These are phyloP conservation scores for Phanerodontia chrysosporium DNA, from an alignment of 768 basidiomycete genomes.

Conservation along the genomic window DNA sequence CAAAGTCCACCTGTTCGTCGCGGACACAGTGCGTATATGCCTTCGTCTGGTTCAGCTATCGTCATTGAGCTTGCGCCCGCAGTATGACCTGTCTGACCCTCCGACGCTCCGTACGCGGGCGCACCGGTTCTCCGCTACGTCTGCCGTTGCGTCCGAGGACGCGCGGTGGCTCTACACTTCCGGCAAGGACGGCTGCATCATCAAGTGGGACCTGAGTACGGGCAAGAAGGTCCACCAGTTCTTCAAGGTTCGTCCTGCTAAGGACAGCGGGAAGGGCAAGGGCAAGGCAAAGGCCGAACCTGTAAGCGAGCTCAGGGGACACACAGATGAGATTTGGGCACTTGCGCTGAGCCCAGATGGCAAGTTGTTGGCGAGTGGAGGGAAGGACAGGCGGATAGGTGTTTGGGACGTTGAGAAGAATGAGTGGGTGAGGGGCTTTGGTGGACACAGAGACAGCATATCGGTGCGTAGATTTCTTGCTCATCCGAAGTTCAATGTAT, in stretches of 20 bases:
- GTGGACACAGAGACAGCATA: slow-evolving; percentile 70
- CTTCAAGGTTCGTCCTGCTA: slow-evolving; percentile 49
- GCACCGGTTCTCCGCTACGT: slow-evolving; percentile 78
- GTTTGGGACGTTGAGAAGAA: slow-evolving; percentile 81
- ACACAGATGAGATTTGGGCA: slow-evolving; percentile 81
- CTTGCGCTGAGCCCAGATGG: slow-evolving; percentile 86
- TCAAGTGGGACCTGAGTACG: slow-evolving; percentile 74
- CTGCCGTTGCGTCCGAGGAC: slow-evolving; percentile 72
- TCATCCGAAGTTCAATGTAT: neutral
- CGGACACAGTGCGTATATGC: slow-evolving; percentile 52
- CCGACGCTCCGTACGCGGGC: slow-evolving; percentile 61
- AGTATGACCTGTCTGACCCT: slow-evolving; percentile 57
- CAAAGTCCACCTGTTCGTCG: slow-evolving; percentile 79
- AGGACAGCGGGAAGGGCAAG: slow-evolving; percentile 52
- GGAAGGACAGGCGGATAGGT: slow-evolving; percentile 75
- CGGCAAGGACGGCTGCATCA: slow-evolving; percentile 87
- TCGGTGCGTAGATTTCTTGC: slow-evolving; percentile 45
- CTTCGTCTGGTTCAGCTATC: neutral
- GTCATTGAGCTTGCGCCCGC: neutral
- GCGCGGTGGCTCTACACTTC: slow-evolving; percentile 78
- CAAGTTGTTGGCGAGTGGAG: slow-evolving; percentile 80
- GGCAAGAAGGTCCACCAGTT: slow-evolving; percentile 58
- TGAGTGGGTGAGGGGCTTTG: slow-evolving; percentile 76
- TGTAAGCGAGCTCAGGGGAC: slow-evolving; percentile 55
- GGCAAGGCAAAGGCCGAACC: slow-evolving; percentile 44